phyloP scores from a whole-genome alignment of 768 basidiomycete genomes.

The Leccinum aurantiacum region DNA sequence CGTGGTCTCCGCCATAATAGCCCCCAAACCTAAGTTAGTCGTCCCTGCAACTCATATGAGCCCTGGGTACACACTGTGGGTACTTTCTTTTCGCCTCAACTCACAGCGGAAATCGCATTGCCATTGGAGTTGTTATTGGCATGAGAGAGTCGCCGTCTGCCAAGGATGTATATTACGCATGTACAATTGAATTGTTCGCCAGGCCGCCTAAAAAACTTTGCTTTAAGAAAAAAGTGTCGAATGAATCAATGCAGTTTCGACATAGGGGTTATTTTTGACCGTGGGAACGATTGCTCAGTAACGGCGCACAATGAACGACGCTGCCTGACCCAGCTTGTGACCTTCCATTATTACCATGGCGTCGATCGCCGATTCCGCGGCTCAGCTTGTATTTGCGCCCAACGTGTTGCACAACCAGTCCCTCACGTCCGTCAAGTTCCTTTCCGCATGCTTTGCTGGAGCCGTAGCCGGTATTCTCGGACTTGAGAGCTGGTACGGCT shows the following conservation, averaged over 20 bases:
- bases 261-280: slow-evolving; percentile 10
- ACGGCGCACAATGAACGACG: neutral
- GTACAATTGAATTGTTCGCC: neutral
- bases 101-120: neutral
- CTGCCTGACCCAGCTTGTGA: neutral
- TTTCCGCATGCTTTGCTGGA: slow-evolving; percentile 82
- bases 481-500: slow-evolving; percentile 81
- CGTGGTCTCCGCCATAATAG: neutral
- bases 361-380: slow-evolving; percentile 46
- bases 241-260: neutral
- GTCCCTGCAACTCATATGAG: slow-evolving; percentile 1
- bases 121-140: neutral
- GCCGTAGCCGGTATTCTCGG: slow-evolving; percentile 88
- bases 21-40: slow-evolving; percentile 1
- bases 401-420: slow-evolving; percentile 66
- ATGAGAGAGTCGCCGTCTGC: neutral
- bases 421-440: slow-evolving; percentile 69
- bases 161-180: neutral
- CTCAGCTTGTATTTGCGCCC: slow-evolving; percentile 63
- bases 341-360: slow-evolving; percentile 37
- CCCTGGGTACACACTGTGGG: neutral
- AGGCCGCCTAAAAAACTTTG: neutral
- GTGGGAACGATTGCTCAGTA: slow-evolving; percentile 10
- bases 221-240: neutral
- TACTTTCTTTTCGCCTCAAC: neutral